Evolutionary conservation across 345 rosid genomes (phyloP), one percentile per base, ranked within the genome.

Genomic region (Eucalyptus marginata): DNA sequence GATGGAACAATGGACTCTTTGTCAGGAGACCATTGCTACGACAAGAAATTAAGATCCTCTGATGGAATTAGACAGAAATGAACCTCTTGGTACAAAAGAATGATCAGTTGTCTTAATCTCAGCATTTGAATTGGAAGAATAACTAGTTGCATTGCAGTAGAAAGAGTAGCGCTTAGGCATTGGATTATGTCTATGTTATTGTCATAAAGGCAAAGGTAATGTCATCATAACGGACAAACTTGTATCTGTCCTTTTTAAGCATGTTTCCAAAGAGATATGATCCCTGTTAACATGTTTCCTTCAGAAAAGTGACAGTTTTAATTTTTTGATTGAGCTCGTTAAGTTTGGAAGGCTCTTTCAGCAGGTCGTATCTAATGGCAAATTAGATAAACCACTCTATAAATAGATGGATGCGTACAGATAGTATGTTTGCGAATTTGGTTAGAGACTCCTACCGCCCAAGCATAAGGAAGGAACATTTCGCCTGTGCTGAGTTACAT

Each of bases 31-130:
- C 81, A 33, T 71, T 71, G 46, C 81, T 33, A 33, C 1, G 46
- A 71, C 81, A 33, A 18, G 81, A 71, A 71, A 71, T 33, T 71
- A 36, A 36, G 81, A 33, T 33, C 46, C 81, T 36, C 25, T 9
- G 79, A 46, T 24, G 49, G 46, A 9, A 71, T 33, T 25, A 79
- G 87, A 87, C 40, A 66, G 91, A 71, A 81, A 81, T 91, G 29
- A 80, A 94, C 95, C 94, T 93, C 94, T 92, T 87, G 96, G 95
- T 27, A 94, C 93, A 2, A 92, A 46, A 94, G 92, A 84, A 93
- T 92, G 92, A 93, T 88, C 52, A 94, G 56, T 36, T 92, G 90
- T 36, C 95, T 95, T 86, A 94, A 25, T 86, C 95, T 92, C 86
- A 92, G 89, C 66, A 94, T 92, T 88, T 94, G 95, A 62, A 94